A percentile compares a stretch with the other conserved stretches of the same genome.
phyloP scores from a whole-genome alignment of 2,329 filamentous ascomycete genomes.

The Claviceps monticola region DNA sequence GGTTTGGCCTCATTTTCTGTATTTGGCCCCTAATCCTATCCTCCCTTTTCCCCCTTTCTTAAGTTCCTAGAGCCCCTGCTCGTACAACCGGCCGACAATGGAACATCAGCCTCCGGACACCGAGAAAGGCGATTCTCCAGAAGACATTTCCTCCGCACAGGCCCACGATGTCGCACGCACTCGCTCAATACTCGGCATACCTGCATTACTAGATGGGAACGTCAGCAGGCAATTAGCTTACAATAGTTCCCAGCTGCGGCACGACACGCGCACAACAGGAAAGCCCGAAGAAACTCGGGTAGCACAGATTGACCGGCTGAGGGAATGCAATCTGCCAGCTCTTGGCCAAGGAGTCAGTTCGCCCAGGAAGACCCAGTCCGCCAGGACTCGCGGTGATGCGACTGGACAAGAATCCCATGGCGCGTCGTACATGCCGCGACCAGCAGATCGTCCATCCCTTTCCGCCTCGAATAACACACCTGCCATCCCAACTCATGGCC shows the following conservation, averaged over 20 bases:
- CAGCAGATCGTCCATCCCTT: not conserved
- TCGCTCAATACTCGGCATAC: slow-evolving; percentile 2
- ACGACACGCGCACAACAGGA: not conserved
- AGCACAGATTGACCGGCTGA: slow-evolving; percentile 1
- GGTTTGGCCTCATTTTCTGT: not conserved
- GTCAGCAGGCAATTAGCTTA: not conserved
- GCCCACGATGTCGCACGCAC: not conserved
- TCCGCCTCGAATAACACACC: not conserved
- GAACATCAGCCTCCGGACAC: not conserved
- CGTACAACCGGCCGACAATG: not conserved
- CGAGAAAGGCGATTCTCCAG: not conserved
- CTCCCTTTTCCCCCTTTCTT: not conserved
- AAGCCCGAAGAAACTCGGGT: not conserved
- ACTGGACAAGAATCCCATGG: not conserved
- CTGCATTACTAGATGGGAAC: slow-evolving; percentile 2
- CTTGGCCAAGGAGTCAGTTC: not conserved
- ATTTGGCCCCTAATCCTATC: too few species aligned
- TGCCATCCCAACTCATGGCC: not conserved
- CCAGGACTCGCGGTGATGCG: not conserved
- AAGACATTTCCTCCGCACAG: not conserved
- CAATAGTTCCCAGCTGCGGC: not conserved
- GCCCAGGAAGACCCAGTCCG: not conserved
- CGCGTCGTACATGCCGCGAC: not conserved
- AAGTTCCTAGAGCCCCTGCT: not conserved
- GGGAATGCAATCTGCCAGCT: not conserved